phyloP scores from a whole-genome alignment of 306 rosid species.

The Rosa chinensis region DNA sequence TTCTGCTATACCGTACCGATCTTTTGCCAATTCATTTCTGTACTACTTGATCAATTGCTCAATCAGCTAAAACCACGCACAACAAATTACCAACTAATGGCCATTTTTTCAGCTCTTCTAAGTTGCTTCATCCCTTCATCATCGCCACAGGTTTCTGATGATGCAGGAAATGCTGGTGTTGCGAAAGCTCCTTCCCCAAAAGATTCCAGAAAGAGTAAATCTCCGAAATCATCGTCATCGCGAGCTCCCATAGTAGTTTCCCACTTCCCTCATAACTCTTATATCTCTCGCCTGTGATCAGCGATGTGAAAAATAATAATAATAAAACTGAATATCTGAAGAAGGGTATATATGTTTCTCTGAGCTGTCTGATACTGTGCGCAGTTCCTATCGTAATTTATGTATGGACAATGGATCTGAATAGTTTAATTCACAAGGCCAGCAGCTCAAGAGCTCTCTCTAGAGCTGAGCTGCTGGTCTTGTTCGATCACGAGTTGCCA shows the following conservation, averaged over 20 bases:
- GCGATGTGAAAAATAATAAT: too few relatives aligned
- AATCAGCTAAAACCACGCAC: neutral
- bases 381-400: too few relatives aligned
- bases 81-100: neutral
- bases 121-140: conserved; percentile 6
- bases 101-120: neutral
- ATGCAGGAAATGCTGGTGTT: neutral
- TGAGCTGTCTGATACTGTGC: too few relatives aligned
- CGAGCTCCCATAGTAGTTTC: conserved; percentile 21
- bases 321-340: too few relatives aligned
- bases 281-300: conserved; percentile 17
- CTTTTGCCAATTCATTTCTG: neutral
- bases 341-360: too few relatives aligned
- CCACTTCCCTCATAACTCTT: conserved; percentile 19
- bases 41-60: neutral
- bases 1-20: too few relatives aligned
- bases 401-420: too few relatives aligned
- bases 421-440: too few relatives aligned
- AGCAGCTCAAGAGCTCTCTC: too few relatives aligned
- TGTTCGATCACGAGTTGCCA: too few relatives aligned
- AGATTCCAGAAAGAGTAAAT: neutral
- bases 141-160: neutral
- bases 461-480: too few relatives aligned
- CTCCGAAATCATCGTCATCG: neutral
- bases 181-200: neutral